These are phyloP conservation scores for Saccharomyces pastorianus DNA, from an alignment of 1,139 yeast species.

Conservation along the genomic window DNA sequence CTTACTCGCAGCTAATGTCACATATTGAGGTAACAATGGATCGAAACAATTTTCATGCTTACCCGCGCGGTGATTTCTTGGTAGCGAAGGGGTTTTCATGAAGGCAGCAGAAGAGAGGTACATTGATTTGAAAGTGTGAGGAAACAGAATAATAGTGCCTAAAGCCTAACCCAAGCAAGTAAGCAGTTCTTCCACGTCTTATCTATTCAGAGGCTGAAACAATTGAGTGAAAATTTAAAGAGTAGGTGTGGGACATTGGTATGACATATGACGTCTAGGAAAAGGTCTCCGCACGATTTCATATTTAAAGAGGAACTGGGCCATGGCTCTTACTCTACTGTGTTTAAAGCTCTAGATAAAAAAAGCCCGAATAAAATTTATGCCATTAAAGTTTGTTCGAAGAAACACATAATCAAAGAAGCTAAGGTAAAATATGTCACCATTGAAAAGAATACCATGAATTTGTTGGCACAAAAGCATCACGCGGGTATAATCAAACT, in stretches of 20 bases:
- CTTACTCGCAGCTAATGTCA: background rate
- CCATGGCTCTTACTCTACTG: constrained; percentile 94
- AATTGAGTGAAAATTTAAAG: background rate
- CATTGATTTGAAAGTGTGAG: background rate
- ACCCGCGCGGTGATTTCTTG: background rate
- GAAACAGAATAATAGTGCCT: background rate
- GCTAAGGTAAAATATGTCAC: constrained; percentile 93
- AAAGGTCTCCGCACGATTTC: constrained; percentile 74
- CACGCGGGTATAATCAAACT: constrained; percentile 84
- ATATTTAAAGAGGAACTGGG: constrained; percentile 82
- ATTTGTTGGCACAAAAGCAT: constrained; percentile 56
- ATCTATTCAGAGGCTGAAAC: background rate
- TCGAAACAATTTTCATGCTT: background rate
- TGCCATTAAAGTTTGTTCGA: constrained; percentile 88
- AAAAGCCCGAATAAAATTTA: constrained; percentile 39
- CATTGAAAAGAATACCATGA: constrained; percentile 88
- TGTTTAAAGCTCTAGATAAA: constrained; percentile 70
- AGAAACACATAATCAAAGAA: constrained; percentile 89
- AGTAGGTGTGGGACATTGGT: background rate
- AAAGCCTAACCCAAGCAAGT: background rate
- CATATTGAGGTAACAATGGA: background rate
- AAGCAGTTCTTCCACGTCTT: background rate
- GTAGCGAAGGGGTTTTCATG: background rate
- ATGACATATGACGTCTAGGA: constrained; percentile 34
- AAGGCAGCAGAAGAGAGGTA: background rate